A percentile compares a stretch with the other conserved stretches of the same genome.
These are phyloP conservation scores for Saxophila tyrrhenica DNA, from an alignment of 495 filamentous ascomycete species.

Conservation along the genomic window DNA sequence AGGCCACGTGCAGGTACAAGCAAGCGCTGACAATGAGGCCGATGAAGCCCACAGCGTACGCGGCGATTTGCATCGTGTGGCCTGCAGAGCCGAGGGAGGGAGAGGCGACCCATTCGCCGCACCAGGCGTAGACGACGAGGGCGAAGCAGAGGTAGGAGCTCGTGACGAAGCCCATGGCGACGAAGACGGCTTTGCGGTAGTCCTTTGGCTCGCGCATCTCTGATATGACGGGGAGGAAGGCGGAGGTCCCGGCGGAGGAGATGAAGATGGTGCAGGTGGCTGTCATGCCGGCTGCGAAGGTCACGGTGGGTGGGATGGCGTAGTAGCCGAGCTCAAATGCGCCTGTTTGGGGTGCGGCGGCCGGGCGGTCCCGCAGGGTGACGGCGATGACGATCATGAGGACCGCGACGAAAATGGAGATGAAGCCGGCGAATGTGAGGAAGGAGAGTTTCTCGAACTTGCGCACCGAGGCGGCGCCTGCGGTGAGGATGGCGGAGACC, in stretches of 20 bases:
- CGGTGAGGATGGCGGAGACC: slow-evolving; percentile 19
- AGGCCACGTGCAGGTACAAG: slow-evolving; percentile 21
- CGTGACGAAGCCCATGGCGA: slow-evolving; percentile 27
- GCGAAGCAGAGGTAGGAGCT: slow-evolving; percentile 26
- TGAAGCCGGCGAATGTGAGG: slow-evolving; percentile 19
- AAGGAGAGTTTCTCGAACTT: slow-evolving; percentile 17
- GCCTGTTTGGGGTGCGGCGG: slow-evolving; percentile 32
- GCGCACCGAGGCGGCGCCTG: slow-evolving; percentile 7
- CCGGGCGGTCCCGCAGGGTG: slow-evolving; percentile 22
- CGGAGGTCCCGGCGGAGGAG: slow-evolving; percentile 9
- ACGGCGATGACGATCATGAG: slow-evolving; percentile 25
- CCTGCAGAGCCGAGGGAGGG: slow-evolving; percentile 29
- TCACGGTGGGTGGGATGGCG: slow-evolving; percentile 25
- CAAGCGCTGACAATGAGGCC: slow-evolving; percentile 17
- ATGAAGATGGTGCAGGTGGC: slow-evolving; percentile 31
- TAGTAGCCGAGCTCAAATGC: slow-evolving; percentile 29
- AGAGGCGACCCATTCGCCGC: slow-evolving; percentile 29
- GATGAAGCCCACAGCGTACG: slow-evolving; percentile 28
- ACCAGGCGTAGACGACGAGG: slow-evolving; percentile 29
- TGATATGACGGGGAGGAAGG: slow-evolving; percentile 14
- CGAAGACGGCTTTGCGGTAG: slow-evolving; percentile 26
- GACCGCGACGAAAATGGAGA: slow-evolving; percentile 19
- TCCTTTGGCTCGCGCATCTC: slow-evolving; percentile 29
- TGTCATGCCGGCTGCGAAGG: slow-evolving; percentile 24
- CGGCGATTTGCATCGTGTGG: slow-evolving; percentile 28